A percentile compares a stretch with the other conserved stretches of the same genome.
phyloP scores from a whole-genome alignment of 2,329 filamentous ascomycete species.

The Thelonectria discophora region DNA sequence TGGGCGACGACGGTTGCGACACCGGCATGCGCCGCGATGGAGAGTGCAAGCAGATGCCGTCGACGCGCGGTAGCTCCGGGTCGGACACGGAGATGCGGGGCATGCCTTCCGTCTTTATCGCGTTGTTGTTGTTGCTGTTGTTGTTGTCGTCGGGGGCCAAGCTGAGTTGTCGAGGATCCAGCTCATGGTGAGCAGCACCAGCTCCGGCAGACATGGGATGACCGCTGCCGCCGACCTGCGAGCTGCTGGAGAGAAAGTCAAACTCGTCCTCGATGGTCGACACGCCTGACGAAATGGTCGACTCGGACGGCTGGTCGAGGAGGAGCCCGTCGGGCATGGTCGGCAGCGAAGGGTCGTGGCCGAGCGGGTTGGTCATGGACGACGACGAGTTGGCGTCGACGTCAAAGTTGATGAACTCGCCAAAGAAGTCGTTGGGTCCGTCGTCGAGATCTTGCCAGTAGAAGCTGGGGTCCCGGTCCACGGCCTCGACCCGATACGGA shows the following conservation, averaged over 20 bases:
- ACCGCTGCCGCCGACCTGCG: slow-evolving; percentile 40
- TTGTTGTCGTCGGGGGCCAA: no score
- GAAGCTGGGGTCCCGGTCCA: slow-evolving; percentile 48
- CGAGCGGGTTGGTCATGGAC: slow-evolving; percentile 35
- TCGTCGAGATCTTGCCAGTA: slow-evolving; percentile 48
- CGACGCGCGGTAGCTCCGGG: slow-evolving; percentile 56
- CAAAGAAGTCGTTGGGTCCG: slow-evolving; percentile 47
- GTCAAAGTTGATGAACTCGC: slow-evolving; percentile 51
- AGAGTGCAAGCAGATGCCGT: slow-evolving; percentile 57
- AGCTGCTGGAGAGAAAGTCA: slow-evolving; percentile 49
- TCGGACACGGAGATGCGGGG: slow-evolving; percentile 56
- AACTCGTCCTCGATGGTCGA: slow-evolving; percentile 49
- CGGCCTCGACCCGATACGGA: slow-evolving; percentile 46
- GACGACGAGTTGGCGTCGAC: slow-evolving; percentile 38
- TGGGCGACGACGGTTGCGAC: slow-evolving; percentile 46
- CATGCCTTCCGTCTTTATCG: slow-evolving; percentile 36
- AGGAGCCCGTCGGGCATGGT: slow-evolving; percentile 43
- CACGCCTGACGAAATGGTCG: slow-evolving; percentile 47
- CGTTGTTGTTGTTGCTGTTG: slow-evolving; percentile 25
- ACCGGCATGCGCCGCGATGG: slow-evolving; percentile 44
- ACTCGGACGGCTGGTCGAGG: slow-evolving; percentile 43
- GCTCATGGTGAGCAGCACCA: slow-evolving; percentile 40
- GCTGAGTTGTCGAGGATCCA: slow-evolving; percentile 44
- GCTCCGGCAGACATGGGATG: slow-evolving; percentile 29
- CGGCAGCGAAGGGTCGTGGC: slow-evolving; percentile 36